Conservation (phyloP, 2,329 filamentous ascomycete genomes). For the Pezicula rhizophila region DNA sequence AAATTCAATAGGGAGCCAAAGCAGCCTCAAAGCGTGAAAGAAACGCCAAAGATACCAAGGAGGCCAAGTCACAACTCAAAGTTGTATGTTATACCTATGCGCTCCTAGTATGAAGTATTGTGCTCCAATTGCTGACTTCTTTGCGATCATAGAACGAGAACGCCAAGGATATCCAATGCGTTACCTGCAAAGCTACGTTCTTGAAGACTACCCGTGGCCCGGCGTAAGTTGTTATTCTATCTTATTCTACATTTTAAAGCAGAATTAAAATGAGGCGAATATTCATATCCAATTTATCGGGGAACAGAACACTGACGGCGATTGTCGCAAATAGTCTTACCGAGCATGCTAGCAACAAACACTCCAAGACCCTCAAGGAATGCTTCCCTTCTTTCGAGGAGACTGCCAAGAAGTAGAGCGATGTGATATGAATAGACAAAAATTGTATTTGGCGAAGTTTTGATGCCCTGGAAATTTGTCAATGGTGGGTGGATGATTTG, state of each 20-base stretch:
- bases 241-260: background rate
- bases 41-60: constrained; percentile 55
- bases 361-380: constrained; percentile 63
- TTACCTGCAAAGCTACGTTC: constrained; percentile 72
- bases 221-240: constrained; percentile 43
- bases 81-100: constrained; percentile 40
- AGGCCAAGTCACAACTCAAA: constrained; percentile 64
- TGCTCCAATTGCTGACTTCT: background rate
- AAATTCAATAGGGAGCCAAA: constrained; percentile 49
- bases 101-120: background rate
- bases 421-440: background rate
- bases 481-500: background rate
- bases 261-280: background rate
- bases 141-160: constrained; percentile 52
- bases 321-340: constrained; percentile 43
- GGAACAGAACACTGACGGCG: background rate
- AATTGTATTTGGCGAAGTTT: too few species aligned
- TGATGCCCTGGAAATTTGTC: background rate
- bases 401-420: constrained; percentile 6
- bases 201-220: constrained; percentile 70
- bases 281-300: too few species aligned
- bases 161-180: constrained; percentile 72
- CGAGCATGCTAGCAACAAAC: constrained; percentile 71
- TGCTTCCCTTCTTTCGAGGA: constrained; percentile 56
- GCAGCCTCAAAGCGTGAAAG: constrained; percentile 69